Evolutionary conservation across 2,329 filamentous ascomycete genomes (phyloP).

Genomic region (Rhinocladiella similis): DNA sequence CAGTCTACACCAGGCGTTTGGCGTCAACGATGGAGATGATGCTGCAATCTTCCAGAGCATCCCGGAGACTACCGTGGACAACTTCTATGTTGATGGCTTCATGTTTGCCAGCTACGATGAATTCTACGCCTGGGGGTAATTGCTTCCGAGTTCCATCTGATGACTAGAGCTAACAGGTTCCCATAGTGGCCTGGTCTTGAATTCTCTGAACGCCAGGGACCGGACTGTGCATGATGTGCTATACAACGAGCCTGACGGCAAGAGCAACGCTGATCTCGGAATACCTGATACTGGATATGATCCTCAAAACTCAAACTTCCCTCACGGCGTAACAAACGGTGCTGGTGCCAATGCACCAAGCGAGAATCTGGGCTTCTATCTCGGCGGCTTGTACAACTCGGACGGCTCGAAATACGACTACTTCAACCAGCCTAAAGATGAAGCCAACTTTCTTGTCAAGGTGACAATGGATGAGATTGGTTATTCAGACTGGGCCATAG

Average conservation of each 20-base stretch:
- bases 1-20: conserved; percentile 60
- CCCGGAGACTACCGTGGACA: conserved; percentile 46
- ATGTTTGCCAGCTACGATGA: conserved; percentile 66
- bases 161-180: conserved; percentile 54
- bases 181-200: conserved; percentile 35
- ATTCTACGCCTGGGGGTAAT: conserved; percentile 61
- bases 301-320: background rate
- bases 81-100: conserved; percentile 61
- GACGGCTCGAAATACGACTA: conserved; percentile 36
- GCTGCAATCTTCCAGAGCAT: conserved; percentile 54
- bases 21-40: conserved; percentile 52
- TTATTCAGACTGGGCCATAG: conserved; percentile 53
- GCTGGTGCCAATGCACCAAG: conserved; percentile 59
- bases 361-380: conserved; percentile 71
- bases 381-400: conserved; percentile 60
- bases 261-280: background rate
- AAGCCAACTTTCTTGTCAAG: conserved; percentile 59
- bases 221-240: conserved; percentile 10
- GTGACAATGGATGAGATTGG: conserved; percentile 58
- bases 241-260: conserved; percentile 5
- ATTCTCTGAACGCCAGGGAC: background rate
- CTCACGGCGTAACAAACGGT: background rate
- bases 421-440: conserved; percentile 13
- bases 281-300: background rate
- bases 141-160: background rate